These are phyloP conservation scores for Cardiospermum halicacabum DNA, from an alignment of 345 rosid species.

Conservation along the genomic window DNA sequence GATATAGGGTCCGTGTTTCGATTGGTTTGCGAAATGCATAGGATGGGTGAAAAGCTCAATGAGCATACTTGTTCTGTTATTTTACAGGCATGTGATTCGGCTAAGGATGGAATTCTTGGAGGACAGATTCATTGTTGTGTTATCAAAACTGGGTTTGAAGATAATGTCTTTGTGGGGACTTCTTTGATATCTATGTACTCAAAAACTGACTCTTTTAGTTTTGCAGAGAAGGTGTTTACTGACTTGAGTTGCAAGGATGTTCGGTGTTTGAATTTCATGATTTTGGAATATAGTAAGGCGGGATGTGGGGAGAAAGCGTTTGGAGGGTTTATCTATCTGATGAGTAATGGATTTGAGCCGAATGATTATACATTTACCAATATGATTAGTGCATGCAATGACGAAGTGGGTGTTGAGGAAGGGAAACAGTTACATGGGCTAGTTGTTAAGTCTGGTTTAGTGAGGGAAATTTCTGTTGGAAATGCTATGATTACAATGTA, in stretches of 20 bases:
- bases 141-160: slow-evolving; percentile 27
- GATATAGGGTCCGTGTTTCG: slow-evolving; percentile 16
- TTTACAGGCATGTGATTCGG: slow-evolving; percentile 26
- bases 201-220: slow-evolving; percentile 15
- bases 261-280: slow-evolving; percentile 32
- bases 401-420: slow-evolving; percentile 20
- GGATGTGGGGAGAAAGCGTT: slow-evolving; percentile 22
- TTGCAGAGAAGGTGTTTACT: slow-evolving; percentile 23
- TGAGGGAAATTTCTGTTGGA: slow-evolving; percentile 23
- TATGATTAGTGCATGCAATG: slow-evolving; percentile 22
- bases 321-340: slow-evolving; percentile 14
- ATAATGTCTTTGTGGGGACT: slow-evolving; percentile 32
- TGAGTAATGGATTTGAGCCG: slow-evolving; percentile 21
- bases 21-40: slow-evolving; percentile 16
- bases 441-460: slow-evolving; percentile 24
- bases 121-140: slow-evolving; percentile 28
- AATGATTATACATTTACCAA: slow-evolving; percentile 34
- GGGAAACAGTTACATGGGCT: slow-evolving; percentile 36
- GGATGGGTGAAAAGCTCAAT: slow-evolving; percentile 23
- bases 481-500: slow-evolving; percentile 36
- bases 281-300: slow-evolving; percentile 28
- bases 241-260: slow-evolving; percentile 22
- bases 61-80: slow-evolving; percentile 34
- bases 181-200: slow-evolving; percentile 31
- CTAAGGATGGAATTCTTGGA: slow-evolving; percentile 22